Evolutionary conservation across 208 protist genomes (phyloP), one percentile per base, ranked within the genome.

Genomic region (Strigomonas culicis): DNA sequence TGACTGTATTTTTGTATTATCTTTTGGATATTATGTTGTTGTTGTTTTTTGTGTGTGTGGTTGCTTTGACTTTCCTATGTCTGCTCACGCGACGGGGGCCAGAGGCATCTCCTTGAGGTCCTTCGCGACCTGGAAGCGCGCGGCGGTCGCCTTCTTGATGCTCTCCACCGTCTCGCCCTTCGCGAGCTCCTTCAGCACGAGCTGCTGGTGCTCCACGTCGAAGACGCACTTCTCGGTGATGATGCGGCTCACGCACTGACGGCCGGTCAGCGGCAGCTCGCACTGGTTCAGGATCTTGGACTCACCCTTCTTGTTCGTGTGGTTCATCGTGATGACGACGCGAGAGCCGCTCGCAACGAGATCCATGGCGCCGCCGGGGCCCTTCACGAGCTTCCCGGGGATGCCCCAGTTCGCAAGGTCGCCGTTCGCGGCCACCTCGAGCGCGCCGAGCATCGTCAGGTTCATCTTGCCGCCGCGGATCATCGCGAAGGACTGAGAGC

Each of bases 371-470:
- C 97, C 98, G 58, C 97, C 97, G 80, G 97, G 97, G 57, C 97
- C 98, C 79, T 99, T 99, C 24, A 99, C 94, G 66, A 99, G 89
- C 77, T 99, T 98, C 36, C 94, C 94, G 19, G 98, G 97, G 68
- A 99, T 98, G 50, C 98, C 88, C 95, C 97, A 99, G 86, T 99
- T 99, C 13, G 97, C 97, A 0, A 99, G 77, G 70, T 99, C 98
- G 47, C 98, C 97, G 63, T 86, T 91, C 1, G 73, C 53, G 8
- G 87, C 71, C 8, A 99, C 97, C 75, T 99, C 87, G 59, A 99
- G 88, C 30, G 92, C 97, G 36, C 97, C 98, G 25, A 99, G 82
- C 76, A 99, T 98, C 52, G 97, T 99, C 15, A 98, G 74, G 71
- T 98, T 79, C 66, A 99, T 96, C 66, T 98, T 95, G 21, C 87